Conservation (phyloP, 2,329 filamentous ascomycete genomes). For the Fusarium irregulare region DNA sequence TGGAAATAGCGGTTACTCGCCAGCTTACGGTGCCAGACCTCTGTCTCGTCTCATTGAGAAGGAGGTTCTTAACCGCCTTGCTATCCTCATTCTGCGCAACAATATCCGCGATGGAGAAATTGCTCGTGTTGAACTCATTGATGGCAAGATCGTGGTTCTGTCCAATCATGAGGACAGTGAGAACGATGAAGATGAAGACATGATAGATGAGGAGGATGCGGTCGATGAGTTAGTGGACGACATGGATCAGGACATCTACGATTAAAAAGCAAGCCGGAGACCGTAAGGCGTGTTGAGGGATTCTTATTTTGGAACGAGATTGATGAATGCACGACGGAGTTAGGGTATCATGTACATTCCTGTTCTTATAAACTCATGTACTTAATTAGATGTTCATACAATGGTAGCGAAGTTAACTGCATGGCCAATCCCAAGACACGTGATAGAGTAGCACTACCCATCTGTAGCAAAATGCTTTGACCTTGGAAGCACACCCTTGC, state of each 20-base stretch:
- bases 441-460: neutral
- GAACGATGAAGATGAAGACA: conserved; percentile 73
- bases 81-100: conserved; percentile 89
- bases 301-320: conserved; percentile 12
- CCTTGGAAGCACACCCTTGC: neutral
- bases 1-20: conserved; percentile 90
- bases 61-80: conserved; percentile 93
- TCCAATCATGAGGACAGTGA: conserved; percentile 80
- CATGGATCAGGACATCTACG: conserved; percentile 69
- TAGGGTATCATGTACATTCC: conserved; percentile 3
- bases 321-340: conserved; percentile 38
- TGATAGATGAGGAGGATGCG: conserved; percentile 79
- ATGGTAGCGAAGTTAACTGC: conserved; percentile 13
- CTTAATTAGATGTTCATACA: conserved; percentile 8
- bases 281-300: conserved; percentile 10
- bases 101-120: conserved; percentile 86
- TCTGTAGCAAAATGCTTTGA: neutral
- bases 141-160: conserved; percentile 83
- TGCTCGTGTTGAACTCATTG: conserved; percentile 81
- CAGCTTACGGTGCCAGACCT: conserved; percentile 92
- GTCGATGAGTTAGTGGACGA: conserved; percentile 74
- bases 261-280: conserved; percentile 45
- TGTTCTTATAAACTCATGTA: conserved; percentile 22
- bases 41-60: conserved; percentile 92
- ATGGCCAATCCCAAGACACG: neutral